Base-by-base conservation (phyloP, 2,329 filamentous ascomycete genomes). In the Sarocladiaceae sp. region DNA sequence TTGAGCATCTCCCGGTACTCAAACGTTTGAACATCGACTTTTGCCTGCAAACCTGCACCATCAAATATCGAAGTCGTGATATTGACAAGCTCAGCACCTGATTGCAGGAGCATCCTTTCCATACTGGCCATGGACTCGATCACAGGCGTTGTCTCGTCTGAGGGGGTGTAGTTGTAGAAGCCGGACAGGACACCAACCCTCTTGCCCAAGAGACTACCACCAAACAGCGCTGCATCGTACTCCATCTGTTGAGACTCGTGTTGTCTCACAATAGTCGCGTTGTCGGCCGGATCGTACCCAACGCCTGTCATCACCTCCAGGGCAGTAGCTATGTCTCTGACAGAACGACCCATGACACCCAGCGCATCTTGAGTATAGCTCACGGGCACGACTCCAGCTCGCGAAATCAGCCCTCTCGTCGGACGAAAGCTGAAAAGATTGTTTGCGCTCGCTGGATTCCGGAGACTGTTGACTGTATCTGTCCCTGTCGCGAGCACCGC, bases 1-100 rank as follows among this genome's bases (percentile, higher is more conserved):
- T 81, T 66, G 50, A 83, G 67, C 18, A 62, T 55, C 53, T 80
- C 67, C 13, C 72, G 69, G 55, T 75, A 81, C 53, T 85, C 81
- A 54, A 67, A 80, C 9, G 67, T 67, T 52, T 85, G 81, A 1
- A 79, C 76, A 51, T 84, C 81, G 13, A 76, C 64, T 0, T 58
- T 58, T 3, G 63, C 53, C 4, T 56, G 55, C 33, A 84, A 69
- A 4, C 63, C 57, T 1, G 69, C 68, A 1, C 73, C 64, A 51
- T 83, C 73, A 55, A 79, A 81, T 13, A 69, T 49, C 1, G 64
- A 33, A 4, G 67, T 63, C 7, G 61, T 66, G 46, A 82, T 72
- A 24, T 70, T 66, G 13, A 82, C 52, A 2, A 82, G 51, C 0
- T 60, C 66, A 4, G 65, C 76, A 10, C 76, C 77, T 41, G 26